Percentiles rank a stretch among this genome's conserved stretches.
Evolutionary conservation across 306 rosid genomes (phyloP).

Genomic region (Prunus mume): DNA sequence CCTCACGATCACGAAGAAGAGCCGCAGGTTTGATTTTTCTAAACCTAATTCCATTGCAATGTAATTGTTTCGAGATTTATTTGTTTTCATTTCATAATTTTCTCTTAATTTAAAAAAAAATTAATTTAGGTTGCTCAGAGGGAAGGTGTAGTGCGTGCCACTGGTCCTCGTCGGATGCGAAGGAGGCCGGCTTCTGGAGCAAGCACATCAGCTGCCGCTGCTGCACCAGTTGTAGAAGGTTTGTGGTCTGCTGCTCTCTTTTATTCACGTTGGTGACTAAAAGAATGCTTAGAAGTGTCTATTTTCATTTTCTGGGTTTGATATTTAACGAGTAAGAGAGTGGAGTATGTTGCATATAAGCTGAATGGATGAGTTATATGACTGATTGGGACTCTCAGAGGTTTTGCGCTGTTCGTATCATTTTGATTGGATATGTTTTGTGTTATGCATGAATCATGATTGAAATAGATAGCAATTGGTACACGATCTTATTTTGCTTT

Average conservation of each 20-base stretch:
- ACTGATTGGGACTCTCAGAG: background rate
- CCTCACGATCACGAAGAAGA: constrained; percentile 47
- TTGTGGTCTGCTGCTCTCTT: background rate
- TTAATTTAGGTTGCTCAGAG: constrained; percentile 58
- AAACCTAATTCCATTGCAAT: background rate
- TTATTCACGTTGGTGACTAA: background rate
- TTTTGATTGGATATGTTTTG: background rate
- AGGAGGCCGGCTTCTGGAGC: constrained; percentile 86
- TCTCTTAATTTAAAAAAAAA: background rate
- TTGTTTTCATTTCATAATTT: background rate
- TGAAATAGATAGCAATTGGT: background rate
- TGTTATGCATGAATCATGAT: background rate
- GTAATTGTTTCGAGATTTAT: background rate
- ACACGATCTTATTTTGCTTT: background rate
- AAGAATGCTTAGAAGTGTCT: background rate
- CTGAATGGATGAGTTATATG: background rate
- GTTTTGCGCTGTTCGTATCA: background rate
- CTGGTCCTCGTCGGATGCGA: constrained; percentile 82
- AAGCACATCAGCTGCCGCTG: constrained; percentile 64
- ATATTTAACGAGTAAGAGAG: background rate
- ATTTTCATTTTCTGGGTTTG: background rate
- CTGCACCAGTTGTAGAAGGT: constrained; percentile 65
- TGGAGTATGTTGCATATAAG: background rate
- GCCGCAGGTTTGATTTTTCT: constrained; percentile 51
- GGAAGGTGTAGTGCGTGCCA: constrained; percentile 72